These are phyloP conservation scores for Castanospermum australe DNA, from an alignment of 306 rosid genomes.

Conservation along the genomic window DNA sequence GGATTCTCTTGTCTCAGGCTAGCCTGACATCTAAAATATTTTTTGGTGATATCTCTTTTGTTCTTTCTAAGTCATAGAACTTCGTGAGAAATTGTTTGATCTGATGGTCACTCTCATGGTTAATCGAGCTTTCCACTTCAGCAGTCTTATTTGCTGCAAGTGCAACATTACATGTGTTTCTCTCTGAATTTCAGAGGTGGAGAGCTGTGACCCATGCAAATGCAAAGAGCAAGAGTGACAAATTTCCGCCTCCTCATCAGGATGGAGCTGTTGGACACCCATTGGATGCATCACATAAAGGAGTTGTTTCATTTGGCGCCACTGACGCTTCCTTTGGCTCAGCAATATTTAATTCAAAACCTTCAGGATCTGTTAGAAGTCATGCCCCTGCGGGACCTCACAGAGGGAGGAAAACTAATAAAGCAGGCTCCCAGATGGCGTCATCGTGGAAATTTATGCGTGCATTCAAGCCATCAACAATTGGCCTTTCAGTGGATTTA, in stretches of 20 bases:
- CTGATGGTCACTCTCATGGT: conserved; percentile 3
- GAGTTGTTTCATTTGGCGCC: conserved; percentile 65
- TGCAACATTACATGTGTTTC: conserved; percentile 20
- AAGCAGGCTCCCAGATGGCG: conserved; percentile 40
- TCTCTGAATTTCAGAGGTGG: conserved; percentile 64
- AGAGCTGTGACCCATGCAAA: conserved; percentile 69
- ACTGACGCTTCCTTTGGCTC: conserved; percentile 62
- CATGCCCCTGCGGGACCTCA: conserved; percentile 50
- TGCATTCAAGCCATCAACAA: conserved; percentile 67
- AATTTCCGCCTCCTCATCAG: conserved; percentile 94
- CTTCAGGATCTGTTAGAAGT: conserved; percentile 48
- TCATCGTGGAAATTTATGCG: conserved; percentile 70
- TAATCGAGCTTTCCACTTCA: not conserved
- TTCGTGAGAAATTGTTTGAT: conserved; percentile 11
- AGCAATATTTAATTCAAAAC: conserved; percentile 47
- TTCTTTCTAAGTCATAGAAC: not conserved
- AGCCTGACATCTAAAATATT: not conserved
- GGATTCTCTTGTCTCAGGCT: conserved; percentile 25
- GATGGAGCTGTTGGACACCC: conserved; percentile 88
- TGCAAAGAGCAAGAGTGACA: conserved; percentile 93
- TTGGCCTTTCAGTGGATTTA: conserved; percentile 58
- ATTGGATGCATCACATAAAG: conserved; percentile 54
- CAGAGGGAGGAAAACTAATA: conserved; percentile 47
- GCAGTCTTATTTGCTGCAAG: conserved; percentile 5
- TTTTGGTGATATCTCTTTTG: not conserved